Evolutionary conservation across 2,329 filamentous ascomycete genomes (phyloP), one percentile per base, ranked within the genome.

Genomic region (Claviceps sorghi): DNA sequence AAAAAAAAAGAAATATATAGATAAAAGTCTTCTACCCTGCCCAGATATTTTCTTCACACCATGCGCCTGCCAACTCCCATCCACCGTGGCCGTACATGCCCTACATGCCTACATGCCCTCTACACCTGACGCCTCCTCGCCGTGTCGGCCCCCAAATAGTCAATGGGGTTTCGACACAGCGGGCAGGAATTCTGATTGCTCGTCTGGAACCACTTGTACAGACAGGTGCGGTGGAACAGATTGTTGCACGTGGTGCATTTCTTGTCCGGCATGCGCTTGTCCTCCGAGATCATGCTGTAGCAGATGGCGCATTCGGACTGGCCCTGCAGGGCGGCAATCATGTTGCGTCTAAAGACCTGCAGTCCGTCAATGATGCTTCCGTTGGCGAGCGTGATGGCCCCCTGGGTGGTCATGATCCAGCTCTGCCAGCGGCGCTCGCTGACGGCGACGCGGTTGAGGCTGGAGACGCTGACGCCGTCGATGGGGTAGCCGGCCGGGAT

Each of bases 151-250:
- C 70, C 70, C 19, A 71, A 53, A 48, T 81, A 82, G 51, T 80
- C 78, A 65, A 96, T 96, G 22, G 86, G 83, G 65, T 94, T 95
- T 60, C 93, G 78, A 69, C 93, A 98, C 57, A 98, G 72, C 48
- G 93, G 93, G 68, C 93, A 98, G 48, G 85, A 91, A 62, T 86
- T 93, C 62, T 88, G 84, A 67, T 88, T 94, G 65, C 89, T 95
- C 60, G 78, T 91, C 75, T 88, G 86, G 74, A 98, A 97, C 93
- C 93, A 98, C 69, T 91, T 90, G 72, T 88, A 95, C 69, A 98
- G 69, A 70, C 93, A 98, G 2, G 80, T 79, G 1, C 84, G 79
- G 68, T 98, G 93, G 73, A 97, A 98, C 51, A 86, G 72, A 68
- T 98, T 91, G 74, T 89, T 91, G 76, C 93, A 98, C 1, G 91